Evolutionary conservation across 1,139 yeast species (phyloP).

Genomic region (Saccharomycopsis hybrid): DNA sequence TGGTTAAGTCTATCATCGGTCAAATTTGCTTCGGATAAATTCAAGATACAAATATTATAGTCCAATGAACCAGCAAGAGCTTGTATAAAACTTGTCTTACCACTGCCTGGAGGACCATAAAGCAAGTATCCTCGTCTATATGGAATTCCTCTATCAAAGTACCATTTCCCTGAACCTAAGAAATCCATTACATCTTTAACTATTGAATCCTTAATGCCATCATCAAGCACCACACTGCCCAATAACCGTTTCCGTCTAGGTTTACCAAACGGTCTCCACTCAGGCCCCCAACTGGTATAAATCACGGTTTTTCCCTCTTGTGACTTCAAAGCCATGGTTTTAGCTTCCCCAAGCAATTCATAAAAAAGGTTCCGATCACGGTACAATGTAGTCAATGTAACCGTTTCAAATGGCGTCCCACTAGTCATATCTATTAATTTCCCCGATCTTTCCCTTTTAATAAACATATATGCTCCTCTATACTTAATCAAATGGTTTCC

Average conservation of each 20-base stretch:
- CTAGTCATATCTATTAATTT: conserved; percentile 81
- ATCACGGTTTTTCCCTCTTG: conserved; percentile 93
- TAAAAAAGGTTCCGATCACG: conserved; percentile 68
- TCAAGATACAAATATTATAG: conserved; percentile 88
- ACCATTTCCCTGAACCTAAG: conserved; percentile 79
- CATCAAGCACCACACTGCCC: conserved; percentile 83
- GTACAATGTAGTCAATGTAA: conserved; percentile 82
- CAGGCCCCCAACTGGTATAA: conserved; percentile 95
- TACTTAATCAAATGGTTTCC: conserved; percentile 86
- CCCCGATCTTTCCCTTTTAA: conserved; percentile 86
- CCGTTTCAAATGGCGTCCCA: conserved; percentile 95
- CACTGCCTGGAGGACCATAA: conserved; percentile 98
- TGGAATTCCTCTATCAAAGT: conserved; percentile 92
- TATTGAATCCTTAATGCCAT: conserved; percentile 61
- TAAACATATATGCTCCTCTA: conserved; percentile 82
- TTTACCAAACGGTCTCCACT: conserved; percentile 98
- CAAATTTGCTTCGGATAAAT: conserved; percentile 80
- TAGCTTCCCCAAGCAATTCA: conserved; percentile 79
- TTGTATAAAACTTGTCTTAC: conserved; percentile 92
- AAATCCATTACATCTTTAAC: conserved; percentile 75
- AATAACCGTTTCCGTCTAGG: conserved; percentile 83
- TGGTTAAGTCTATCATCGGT: conserved; percentile 94
- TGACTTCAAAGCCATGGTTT: conserved; percentile 68
- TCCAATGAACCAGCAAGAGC: conserved; percentile 96
- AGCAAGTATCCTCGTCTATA: conserved; percentile 90